These are phyloP conservation scores for Trifolium dubium DNA, from an alignment of 306 rosid species.

Conservation along the genomic window DNA sequence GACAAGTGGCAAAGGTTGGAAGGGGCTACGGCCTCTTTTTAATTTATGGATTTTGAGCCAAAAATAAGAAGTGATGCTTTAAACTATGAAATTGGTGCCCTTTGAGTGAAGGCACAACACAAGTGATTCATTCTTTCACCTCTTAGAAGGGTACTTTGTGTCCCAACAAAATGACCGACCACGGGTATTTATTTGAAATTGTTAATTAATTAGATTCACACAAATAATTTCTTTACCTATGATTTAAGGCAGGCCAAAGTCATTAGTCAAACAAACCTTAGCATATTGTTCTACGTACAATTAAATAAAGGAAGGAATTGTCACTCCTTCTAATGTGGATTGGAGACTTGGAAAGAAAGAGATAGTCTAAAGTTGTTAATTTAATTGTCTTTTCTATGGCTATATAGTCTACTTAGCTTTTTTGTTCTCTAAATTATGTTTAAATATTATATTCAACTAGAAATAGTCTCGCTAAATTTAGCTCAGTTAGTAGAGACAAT, in stretches of 20 bases:
- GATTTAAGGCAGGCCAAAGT: slow-evolving; percentile 35
- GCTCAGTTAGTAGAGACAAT: no score
- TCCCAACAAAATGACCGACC: slow-evolving; percentile 39
- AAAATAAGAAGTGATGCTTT: slow-evolving; percentile 25
- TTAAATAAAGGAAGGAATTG: neutral
- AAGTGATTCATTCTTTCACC: slow-evolving; percentile 20
- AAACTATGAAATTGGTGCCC: slow-evolving; percentile 25
- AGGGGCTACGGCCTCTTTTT: neutral
- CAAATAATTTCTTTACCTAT: slow-evolving; percentile 25
- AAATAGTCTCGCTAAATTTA: neutral
- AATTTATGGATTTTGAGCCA: neutral
- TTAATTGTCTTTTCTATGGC: neutral
- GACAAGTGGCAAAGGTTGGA: slow-evolving; percentile 37
- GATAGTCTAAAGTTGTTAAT: slow-evolving; percentile 5
- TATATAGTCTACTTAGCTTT: neutral
- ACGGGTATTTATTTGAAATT: slow-evolving; percentile 8
- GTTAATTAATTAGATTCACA: slow-evolving; percentile 9
- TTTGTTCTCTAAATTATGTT: slow-evolving; percentile 8
- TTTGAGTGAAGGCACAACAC: slow-evolving; percentile 3
- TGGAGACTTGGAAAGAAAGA: neutral
- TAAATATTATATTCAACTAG: slow-evolving; percentile 3
- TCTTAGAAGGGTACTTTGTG: slow-evolving; percentile 23
- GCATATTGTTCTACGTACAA: neutral
- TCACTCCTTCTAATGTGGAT: slow-evolving; percentile 9
- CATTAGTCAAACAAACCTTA: neutral